Evolutionary conservation across 83 land plant species (phyloP), one percentile per base, ranked within the genome.

Genomic region (Thuja plicata): DNA sequence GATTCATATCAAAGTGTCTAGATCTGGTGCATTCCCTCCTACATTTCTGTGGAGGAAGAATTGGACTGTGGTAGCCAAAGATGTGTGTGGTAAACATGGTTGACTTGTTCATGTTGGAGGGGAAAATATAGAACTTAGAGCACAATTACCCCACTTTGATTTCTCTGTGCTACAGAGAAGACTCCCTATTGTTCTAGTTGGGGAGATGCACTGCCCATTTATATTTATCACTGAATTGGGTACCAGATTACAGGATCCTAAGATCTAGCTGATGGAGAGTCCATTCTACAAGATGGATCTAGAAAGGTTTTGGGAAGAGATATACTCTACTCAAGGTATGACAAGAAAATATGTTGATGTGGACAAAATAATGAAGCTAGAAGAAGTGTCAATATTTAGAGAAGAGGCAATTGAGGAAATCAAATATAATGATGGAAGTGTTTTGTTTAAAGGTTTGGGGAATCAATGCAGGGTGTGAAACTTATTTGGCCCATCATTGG

Each of bases 161-260:
- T 89, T 89, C 85, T 88, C 89, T 3, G 0, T 89, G 1, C 45
- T 83, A 4, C 1, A 70, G 17, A 85, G 50, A 52, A 45, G 81
- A 21, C 78, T 89, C 5, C 70, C 30, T 11, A 54, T 88, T 10
- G 89, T 90, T 50, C 74, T 85, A 6, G 89, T 93, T 34, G 93
- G 94, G 2, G 86, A 88, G 66, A 91, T 93, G 93, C 88, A 93
- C 55, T 88, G 88, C 78, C 94, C 93, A 1, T 91, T 89, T n/a
- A n/a, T n/a, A n/a, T n/a, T n/a, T n/a, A n/a, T n/a, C n/a, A n/a
- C n/a, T n/a, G n/a, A n/a, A n/a, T 88, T 79, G 30, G 89, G 70
- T 19, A 55, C 35, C 62, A 32, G 12, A 7, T 55, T 85, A 8
- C 54, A 2, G 40, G 62, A 57, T 71, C 24, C 79, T 9, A 87